These are phyloP conservation scores for Suillus subaureus DNA, from an alignment of 768 basidiomycete genomes.

Conservation along the genomic window DNA sequence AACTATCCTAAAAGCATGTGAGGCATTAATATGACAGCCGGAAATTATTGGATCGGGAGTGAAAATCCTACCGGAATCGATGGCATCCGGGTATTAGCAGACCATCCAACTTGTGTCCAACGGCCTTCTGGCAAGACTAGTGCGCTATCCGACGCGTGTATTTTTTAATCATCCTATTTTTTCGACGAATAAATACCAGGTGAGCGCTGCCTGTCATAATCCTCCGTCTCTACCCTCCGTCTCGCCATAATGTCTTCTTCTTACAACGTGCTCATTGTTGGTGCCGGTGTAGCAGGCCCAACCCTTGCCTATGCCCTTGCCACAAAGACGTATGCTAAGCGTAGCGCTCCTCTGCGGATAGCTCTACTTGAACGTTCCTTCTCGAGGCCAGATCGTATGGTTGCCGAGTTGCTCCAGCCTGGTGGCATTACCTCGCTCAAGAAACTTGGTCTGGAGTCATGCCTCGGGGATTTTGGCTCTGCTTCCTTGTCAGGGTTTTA, in stretches of 20 bases:
- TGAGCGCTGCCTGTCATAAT: no score
- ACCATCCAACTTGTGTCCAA: neutral
- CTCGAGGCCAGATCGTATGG: constrained; percentile 87
- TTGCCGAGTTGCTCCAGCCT: constrained; percentile 92
- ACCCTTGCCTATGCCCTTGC: constrained; percentile 82
- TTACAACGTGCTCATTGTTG: constrained; percentile 83
- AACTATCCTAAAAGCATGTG: no score
- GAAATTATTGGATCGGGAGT: neutral
- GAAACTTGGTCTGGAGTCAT: constrained; percentile 68
- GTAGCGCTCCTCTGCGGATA: constrained; percentile 60
- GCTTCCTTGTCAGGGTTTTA: constrained; percentile 79
- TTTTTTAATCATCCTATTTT: neutral
- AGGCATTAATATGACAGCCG: no score
- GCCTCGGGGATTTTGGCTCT: constrained; percentile 83
- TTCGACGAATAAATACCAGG: neutral
- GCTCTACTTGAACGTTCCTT: constrained; percentile 87
- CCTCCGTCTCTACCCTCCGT: no score
- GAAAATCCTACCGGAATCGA: no score
- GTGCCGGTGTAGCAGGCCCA: constrained; percentile 84
- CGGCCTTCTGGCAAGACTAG: neutral
- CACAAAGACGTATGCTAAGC: constrained; percentile 38
- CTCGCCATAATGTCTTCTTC: constrained; percentile 21
- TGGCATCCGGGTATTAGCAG: no score
- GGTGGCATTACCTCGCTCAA: constrained; percentile 75
- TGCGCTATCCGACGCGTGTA: neutral